Conservation (phyloP, 148 eudicot genomes). For the Linanthus parryae region DNA sequence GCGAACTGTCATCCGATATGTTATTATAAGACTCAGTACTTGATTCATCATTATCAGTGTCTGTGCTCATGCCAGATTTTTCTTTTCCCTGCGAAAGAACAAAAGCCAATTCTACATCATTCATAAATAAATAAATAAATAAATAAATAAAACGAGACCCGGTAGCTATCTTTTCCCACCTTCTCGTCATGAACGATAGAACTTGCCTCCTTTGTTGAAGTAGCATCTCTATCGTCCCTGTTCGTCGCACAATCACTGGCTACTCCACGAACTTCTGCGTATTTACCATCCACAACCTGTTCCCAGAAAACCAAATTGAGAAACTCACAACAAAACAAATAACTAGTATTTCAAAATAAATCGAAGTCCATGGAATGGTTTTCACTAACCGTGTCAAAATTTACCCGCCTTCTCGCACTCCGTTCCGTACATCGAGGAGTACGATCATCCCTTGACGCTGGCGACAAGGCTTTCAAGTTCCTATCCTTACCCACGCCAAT, state of each 20-base stretch:
- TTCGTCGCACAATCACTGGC: not conserved
- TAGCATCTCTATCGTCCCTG: not conserved
- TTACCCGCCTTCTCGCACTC: conserved; percentile 12
- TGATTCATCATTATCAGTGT: conserved; percentile 24
- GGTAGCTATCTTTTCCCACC: too few relatives aligned
- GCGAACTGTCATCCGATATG: conserved; percentile 31
- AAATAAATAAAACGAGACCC: too few relatives aligned
- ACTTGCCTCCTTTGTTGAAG: not conserved
- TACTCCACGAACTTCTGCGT: conserved; percentile 23
- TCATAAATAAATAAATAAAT: too few relatives aligned
- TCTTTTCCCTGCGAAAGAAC: conserved; percentile 19
- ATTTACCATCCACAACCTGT: too few relatives aligned
- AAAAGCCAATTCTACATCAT: too few relatives aligned
- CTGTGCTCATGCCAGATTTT: conserved; percentile 12
- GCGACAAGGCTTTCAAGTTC: conserved; percentile 15
- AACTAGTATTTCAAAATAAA: too few relatives aligned
- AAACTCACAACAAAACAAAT: too few relatives aligned
- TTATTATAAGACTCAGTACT: conserved; percentile 34
- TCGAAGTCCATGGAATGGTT: too few relatives aligned
- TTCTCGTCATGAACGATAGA: too few relatives aligned
- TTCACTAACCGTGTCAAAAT: too few relatives aligned
- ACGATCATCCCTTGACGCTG: too few relatives aligned
- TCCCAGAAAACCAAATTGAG: too few relatives aligned
- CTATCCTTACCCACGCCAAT: conserved; percentile 49
- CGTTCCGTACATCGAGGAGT: not conserved